Evolutionary conservation across 192 early-diverging fungal species (phyloP), one percentile per base, ranked within the genome.

Genomic region (Mortierella alpina): DNA sequence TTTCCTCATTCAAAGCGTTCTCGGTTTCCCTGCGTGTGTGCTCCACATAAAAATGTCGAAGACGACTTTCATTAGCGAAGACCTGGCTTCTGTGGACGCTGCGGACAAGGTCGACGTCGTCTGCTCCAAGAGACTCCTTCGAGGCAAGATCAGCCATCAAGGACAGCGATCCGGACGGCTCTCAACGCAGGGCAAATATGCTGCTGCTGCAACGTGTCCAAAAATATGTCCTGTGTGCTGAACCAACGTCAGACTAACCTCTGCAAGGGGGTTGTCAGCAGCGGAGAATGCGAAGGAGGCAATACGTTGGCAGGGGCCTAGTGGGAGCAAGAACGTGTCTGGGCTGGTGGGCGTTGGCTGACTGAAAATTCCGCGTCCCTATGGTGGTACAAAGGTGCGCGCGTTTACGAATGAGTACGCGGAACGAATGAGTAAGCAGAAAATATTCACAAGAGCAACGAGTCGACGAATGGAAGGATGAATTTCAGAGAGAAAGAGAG

Each of bases 241-340:
- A 31, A 31, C 31, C 31, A 31, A 31, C 31, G 31, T 31, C 31
- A 31, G 31, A 31, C 3, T 31, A 31, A 31, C 31, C 31, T 31
- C 31, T 31, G 31, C 31, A 6, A 59, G 15, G 17, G 58, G n/a
- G 15, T 54, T 7, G 15, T 17, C 7, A 17, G 22, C 17, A 4
- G 4, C 23, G 56, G 31, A 39, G 13, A 18, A 15, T 13, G 56
- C 0, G 6, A 42, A 59, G 40, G 57, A 59, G 31, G 39, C 15
- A 59, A 59, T n/a, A 12, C 40, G 58, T 6, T 59, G 58, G 42
- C 58, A 42, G 58, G 58, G 58, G 40, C 42, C 58, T 31, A 58
- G 56, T 7, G 11, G 23, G 40, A 40, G 40, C 23, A 44, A 42
- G 17, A 8, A 59, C 58, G 40, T n/a, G 58, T 59, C 2, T 6